A percentile compares a stretch with the other conserved stretches of the same genome.
Conservation (phyloP, 306 rosid species). For the Aeschynomene evenia region DNA sequence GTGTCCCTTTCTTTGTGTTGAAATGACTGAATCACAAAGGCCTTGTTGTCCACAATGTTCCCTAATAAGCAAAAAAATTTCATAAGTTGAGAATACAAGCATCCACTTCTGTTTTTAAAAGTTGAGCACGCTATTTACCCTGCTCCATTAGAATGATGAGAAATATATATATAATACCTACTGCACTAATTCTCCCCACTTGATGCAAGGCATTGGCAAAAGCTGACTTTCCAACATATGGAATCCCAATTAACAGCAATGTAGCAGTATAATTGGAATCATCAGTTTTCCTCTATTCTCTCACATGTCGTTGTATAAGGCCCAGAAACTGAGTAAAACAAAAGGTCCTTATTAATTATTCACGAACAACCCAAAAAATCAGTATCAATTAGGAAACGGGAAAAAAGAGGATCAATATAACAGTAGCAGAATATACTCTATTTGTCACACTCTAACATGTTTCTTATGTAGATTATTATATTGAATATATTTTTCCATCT, state of each 20-base stretch:
- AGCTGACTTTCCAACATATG: slow-evolving; percentile 92
- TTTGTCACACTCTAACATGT: slow-evolving; percentile 14
- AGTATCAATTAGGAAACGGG: neutral
- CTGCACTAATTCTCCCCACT: slow-evolving; percentile 87
- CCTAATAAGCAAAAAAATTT: no score
- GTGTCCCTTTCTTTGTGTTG: neutral
- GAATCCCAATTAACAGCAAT: slow-evolving; percentile 74
- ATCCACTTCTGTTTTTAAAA: slow-evolving; percentile 4
- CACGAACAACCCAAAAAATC: slow-evolving; percentile 13
- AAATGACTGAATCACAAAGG: neutral
- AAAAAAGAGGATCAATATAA: no score
- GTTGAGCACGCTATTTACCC: neutral
- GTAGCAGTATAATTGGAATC: slow-evolving; percentile 56
- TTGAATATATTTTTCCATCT: neutral
- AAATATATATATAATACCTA: slow-evolving; percentile 49
- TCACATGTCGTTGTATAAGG: slow-evolving; percentile 65
- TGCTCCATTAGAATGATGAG: neutral
- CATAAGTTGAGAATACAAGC: slow-evolving; percentile 8
- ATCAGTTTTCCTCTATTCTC: slow-evolving; percentile 51
- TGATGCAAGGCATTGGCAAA: slow-evolving; percentile 83
- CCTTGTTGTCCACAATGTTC: neutral
- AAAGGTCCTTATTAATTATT: slow-evolving; percentile 20
- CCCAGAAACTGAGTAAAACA: slow-evolving; percentile 55
- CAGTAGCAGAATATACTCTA: neutral
- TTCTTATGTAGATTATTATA: no score